Evolutionary conservation across 306 rosid genomes (phyloP).

Genomic region (Crotalaria pallida): DNA sequence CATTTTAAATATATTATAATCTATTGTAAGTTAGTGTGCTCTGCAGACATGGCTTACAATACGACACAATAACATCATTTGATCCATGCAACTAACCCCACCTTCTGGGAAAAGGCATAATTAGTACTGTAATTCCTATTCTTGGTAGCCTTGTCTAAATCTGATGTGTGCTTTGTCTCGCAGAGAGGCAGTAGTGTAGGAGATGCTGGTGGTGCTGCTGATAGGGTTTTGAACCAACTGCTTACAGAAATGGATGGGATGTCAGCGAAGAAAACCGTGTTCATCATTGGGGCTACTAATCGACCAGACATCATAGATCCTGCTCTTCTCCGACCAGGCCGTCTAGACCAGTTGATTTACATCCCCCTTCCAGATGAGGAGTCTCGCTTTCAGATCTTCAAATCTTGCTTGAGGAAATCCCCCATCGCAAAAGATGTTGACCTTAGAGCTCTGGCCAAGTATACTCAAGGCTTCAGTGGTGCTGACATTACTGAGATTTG

Average conservation of each 20-base stretch:
- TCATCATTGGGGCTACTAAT: constrained; percentile 95
- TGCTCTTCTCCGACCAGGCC: constrained; percentile 95
- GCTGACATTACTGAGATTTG: constrained; percentile 97
- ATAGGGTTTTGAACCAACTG: constrained; percentile 91
- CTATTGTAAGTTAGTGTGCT: background rate
- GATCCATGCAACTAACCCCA: too few species aligned
- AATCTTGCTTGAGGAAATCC: constrained; percentile 91
- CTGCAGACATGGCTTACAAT: background rate
- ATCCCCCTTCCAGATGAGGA: constrained; percentile 99
- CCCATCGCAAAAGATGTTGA: constrained; percentile 88
- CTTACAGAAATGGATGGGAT: constrained; percentile 98
- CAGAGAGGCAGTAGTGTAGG: constrained; percentile 98
- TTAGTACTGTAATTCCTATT: background rate
- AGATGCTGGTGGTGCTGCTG: constrained; percentile 99
- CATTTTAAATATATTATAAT: background rate
- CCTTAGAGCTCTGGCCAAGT: constrained; percentile 88
- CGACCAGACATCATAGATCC: constrained; percentile 96
- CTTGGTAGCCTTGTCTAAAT: background rate
- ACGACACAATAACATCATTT: background rate
- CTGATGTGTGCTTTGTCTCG: constrained; percentile 23
- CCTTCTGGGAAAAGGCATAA: background rate
- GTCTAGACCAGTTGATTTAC: constrained; percentile 94
- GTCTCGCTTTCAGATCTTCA: constrained; percentile 76
- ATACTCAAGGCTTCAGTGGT: constrained; percentile 96
- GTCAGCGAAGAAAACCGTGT: constrained; percentile 96